Evolutionary conservation across 2,329 filamentous ascomycete species (phyloP), one percentile per base, ranked within the genome.

Genomic region (Ophiostoma himal-ulmi): DNA sequence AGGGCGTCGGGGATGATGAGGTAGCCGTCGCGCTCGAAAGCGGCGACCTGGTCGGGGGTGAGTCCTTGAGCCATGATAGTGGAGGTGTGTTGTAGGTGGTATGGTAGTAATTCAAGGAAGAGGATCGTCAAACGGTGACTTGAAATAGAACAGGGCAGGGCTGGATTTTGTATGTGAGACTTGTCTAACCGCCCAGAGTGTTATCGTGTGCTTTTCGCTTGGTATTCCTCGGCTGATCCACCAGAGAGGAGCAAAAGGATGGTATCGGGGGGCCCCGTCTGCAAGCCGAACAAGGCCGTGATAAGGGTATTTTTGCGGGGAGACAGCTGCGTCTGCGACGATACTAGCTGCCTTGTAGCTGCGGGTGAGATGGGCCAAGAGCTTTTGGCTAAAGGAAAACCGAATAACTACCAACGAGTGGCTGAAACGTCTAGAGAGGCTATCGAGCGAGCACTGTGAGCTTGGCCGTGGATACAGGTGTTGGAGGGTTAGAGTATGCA

Each of bases 21-120:
- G 81, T 96, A 98, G 81, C 95, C 95, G 82, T 98, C 92, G 68
- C 86, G 83, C 75, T 90, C 79, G 83, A 96, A 98, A 76, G 85
- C 83, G 67, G 85, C 78, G 66, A 95, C 81, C 77, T 97, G 93
- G 41, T 86, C 83, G 62, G 88, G 79, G 20, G 89, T 90, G 71
- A 97, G 90, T 70, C 90, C 90, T 37, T 37, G 30, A 13, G 30
- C 6, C 41, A 26, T 8, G 10, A 26, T 52, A 11, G n/a, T 36
- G 7, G 1, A 26, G 48, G 14, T 26, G n/a, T 26, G 44, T 52
- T 13, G 39, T 57, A 30, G 8, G 7, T 36, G 10, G 11, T n/a
- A 54, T 54, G 30, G 3, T 30, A 4, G 3, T 4, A 30, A 30
- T 4, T 2, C 30, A 30, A 30, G 30, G 0, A 30, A 4, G n/a